These are phyloP conservation scores for Botryotinia narcissicola DNA, from an alignment of 2,329 filamentous ascomycete genomes.

Conservation along the genomic window DNA sequence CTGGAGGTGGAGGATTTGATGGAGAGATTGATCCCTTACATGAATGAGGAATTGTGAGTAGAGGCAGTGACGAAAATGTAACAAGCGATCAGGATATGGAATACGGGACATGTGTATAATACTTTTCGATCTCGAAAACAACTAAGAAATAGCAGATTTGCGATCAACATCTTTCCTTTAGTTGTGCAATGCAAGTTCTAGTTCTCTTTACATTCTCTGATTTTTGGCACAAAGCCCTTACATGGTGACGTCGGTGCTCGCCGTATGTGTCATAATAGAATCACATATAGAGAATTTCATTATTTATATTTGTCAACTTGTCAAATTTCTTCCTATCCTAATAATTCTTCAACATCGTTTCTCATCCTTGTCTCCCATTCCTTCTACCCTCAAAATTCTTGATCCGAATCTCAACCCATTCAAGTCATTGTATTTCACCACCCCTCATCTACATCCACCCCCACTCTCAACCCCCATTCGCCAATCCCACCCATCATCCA, in stretches of 20 bases:
- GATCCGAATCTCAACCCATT: not conserved
- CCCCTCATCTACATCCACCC: not conserved
- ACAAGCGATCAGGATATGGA: not conserved
- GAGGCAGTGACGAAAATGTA: slow-evolving; percentile 15
- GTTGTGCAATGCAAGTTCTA: not conserved
- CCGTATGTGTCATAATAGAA: not conserved
- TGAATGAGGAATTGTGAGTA: slow-evolving; percentile 25
- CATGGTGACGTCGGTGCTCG: not conserved
- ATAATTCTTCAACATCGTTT: not conserved
- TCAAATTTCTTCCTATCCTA: not conserved
- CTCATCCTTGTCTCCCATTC: not conserved
- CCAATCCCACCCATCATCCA: not conserved
- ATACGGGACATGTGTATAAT: not conserved
- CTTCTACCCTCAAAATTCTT: not conserved
- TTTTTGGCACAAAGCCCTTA: not conserved
- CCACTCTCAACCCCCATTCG: not conserved
- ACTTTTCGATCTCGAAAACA: not conserved
- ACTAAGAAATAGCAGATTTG: not conserved
- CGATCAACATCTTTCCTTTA: not conserved
- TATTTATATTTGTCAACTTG: not conserved
- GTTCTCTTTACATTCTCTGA: not conserved
- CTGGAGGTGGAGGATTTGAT: slow-evolving; percentile 60
- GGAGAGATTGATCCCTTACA: slow-evolving; percentile 36
- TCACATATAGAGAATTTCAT: not conserved
- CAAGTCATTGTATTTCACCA: not conserved